These are phyloP conservation scores for Panicum hallii DNA, from an alignment of 202 grass and related monocot species.

Conservation along the genomic window DNA sequence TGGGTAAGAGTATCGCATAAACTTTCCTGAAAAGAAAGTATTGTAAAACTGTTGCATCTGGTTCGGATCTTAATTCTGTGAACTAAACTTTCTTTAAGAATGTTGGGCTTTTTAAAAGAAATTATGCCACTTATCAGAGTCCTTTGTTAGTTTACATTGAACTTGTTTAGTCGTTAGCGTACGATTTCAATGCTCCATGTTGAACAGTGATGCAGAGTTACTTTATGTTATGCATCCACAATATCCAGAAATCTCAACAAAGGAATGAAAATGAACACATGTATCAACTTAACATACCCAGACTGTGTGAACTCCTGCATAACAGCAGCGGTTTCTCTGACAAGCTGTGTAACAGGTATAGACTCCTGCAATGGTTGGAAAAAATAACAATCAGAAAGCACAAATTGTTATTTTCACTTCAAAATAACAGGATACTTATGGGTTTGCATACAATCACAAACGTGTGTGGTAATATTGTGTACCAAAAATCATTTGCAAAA, in stretches of 20 bases:
- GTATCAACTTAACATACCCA: slow-evolving; percentile 53
- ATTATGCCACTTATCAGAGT: neutral
- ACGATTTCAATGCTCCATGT: neutral
- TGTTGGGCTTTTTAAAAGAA: neutral
- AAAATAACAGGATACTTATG: neutral
- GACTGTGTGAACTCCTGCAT: slow-evolving; percentile 92
- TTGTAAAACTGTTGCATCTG: neutral
- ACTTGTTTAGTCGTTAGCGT: neutral
- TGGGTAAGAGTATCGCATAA: neutral
- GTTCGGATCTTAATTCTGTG: neutral
- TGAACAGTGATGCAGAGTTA: neutral
- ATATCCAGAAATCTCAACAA: neutral
- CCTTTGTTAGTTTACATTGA: neutral
- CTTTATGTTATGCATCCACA: neutral
- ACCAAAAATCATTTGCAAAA: neutral
- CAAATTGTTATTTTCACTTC: neutral
- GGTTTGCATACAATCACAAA: neutral
- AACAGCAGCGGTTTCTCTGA: slow-evolving; percentile 76
- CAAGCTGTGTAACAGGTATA: slow-evolving; percentile 81
- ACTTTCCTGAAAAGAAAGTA: neutral
- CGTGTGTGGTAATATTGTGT: neutral
- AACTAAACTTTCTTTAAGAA: neutral
- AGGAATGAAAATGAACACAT: slow-evolving; percentile 10
- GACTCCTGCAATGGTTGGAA: slow-evolving; percentile 53
- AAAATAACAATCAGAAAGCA: neutral